Percentiles rank a stretch among this genome's conserved stretches.
Conservation (phyloP, 2,329 filamentous ascomycete genomes). For the Whalleya microplaca region DNA sequence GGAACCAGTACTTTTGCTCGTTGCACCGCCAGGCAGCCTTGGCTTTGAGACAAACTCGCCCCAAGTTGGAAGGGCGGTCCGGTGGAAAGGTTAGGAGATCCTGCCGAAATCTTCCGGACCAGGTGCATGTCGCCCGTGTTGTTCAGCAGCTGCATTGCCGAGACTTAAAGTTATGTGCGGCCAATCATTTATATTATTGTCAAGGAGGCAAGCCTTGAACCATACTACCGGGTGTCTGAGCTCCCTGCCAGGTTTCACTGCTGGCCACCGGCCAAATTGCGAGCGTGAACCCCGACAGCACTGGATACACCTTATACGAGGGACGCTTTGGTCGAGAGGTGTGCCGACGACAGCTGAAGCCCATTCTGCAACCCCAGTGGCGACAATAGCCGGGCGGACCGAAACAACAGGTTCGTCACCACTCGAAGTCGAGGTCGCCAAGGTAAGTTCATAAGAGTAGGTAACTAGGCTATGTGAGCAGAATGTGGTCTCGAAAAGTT, state of each 20-base stretch:
- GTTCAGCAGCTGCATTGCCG: neutral
- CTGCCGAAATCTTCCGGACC: neutral
- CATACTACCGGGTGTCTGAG: neutral
- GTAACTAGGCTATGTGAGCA: too few relatives aligned
- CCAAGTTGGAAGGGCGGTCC: conserved; percentile 23
- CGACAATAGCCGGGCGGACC: neutral
- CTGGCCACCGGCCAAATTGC: neutral
- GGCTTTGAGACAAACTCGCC: conserved; percentile 5
- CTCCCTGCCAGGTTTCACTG: neutral
- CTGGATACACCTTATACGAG: neutral
- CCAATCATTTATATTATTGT: neutral
- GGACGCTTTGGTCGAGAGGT: too few relatives aligned
- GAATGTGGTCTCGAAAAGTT: neutral
- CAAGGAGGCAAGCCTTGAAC: neutral
- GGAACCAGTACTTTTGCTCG: too few relatives aligned
- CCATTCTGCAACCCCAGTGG: neutral
- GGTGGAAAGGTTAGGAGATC: conserved; percentile 12
- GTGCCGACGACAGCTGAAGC: too few relatives aligned
- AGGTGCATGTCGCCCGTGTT: neutral
- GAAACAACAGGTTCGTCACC: neutral
- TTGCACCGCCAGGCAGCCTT: neutral
- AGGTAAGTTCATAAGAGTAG: neutral
- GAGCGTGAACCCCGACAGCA: neutral
- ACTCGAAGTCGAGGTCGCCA: neutral
- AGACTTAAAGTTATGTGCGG: neutral